These are phyloP conservation scores for Cercophora sp. DNA, from an alignment of 495 filamentous ascomycete species.

Conservation along the genomic window DNA sequence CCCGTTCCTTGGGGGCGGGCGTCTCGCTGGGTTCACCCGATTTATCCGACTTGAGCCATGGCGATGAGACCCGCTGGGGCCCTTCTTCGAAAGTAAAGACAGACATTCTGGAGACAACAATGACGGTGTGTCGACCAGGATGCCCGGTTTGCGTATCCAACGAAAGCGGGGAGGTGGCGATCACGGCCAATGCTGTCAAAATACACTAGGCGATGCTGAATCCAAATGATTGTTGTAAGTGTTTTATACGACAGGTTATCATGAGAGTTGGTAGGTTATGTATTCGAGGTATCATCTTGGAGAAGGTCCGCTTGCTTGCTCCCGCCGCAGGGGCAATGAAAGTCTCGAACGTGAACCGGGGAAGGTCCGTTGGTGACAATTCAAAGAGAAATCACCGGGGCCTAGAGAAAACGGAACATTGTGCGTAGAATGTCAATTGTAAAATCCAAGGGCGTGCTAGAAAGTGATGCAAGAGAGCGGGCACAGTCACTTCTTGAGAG, in stretches of 20 bases:
- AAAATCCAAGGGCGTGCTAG: too few species aligned
- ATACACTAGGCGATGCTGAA: too few species aligned
- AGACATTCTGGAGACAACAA: constrained; percentile 58
- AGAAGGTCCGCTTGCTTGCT: constrained; percentile 17
- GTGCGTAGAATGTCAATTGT: too few species aligned
- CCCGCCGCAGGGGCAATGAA: neutral
- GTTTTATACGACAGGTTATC: constrained; percentile 20
- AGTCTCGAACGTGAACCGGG: constrained; percentile 2
- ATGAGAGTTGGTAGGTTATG: constrained; percentile 32
- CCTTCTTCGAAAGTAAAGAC: constrained; percentile 94
- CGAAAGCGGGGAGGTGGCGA: too few species aligned
- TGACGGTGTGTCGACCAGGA: neutral
- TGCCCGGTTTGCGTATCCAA: too few species aligned
- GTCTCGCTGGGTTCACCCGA: constrained; percentile 36
- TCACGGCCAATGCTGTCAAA: too few species aligned
- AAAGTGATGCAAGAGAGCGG: too few species aligned
- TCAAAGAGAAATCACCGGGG: neutral
- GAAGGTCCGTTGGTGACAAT: constrained; percentile 1
- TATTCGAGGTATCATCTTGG: constrained; percentile 62
- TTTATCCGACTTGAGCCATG: constrained; percentile 64
- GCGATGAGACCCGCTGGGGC: constrained; percentile 80
- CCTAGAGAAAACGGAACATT: too few species aligned
- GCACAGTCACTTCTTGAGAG: too few species aligned
- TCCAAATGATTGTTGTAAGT: constrained; percentile 3
- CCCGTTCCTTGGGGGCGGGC: constrained; percentile 26